Evolutionary conservation across 371 early-diverging fungal species (phyloP).

Genomic region (Dichotomocladium elegans): DNA sequence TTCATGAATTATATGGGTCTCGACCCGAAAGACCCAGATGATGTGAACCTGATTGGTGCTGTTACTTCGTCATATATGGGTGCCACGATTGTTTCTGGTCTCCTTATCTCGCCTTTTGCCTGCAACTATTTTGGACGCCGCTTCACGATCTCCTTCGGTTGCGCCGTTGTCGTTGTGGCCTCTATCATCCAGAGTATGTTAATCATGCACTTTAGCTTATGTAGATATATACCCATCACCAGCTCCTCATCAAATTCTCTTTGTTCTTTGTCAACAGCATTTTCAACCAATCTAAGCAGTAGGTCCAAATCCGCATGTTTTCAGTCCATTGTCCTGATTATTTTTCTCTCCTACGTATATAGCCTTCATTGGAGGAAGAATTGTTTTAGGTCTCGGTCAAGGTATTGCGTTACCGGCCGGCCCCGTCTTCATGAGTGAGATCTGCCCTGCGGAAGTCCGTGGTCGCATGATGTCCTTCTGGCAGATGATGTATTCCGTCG

Average conservation of each 20-base stretch:
- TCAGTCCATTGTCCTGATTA: too few species aligned
- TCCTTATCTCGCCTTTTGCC: constrained; percentile 15
- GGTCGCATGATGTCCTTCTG: constrained; percentile 31
- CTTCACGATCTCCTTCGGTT: constrained; percentile 19
- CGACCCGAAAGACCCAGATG: constrained; percentile 4
- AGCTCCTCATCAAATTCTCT: not conserved
- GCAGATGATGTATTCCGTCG: constrained; percentile 26
- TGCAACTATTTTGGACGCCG: constrained; percentile 23
- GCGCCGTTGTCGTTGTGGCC: constrained; percentile 14
- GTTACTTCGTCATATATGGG: constrained; percentile 21
- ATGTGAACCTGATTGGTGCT: constrained; percentile 21
- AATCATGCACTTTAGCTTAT: not conserved
- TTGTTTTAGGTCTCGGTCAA: constrained; percentile 20
- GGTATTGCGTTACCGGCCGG: constrained; percentile 26
- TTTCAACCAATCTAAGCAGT: constrained; percentile 13
- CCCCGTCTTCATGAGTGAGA: constrained; percentile 24
- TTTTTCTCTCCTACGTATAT: not conserved
- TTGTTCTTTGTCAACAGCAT: constrained; percentile 1
- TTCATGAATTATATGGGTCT: constrained; percentile 21
- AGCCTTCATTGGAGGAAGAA: constrained; percentile 25
- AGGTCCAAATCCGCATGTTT: not conserved
- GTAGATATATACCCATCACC: not conserved
- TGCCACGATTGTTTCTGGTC: constrained; percentile 22
- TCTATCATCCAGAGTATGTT: constrained; percentile 19
- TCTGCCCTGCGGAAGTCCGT: constrained; percentile 20